A percentile compares a stretch with the other conserved stretches of the same genome.
Evolutionary conservation across 345 rosid genomes (phyloP).

Genomic region (Populus alba): DNA sequence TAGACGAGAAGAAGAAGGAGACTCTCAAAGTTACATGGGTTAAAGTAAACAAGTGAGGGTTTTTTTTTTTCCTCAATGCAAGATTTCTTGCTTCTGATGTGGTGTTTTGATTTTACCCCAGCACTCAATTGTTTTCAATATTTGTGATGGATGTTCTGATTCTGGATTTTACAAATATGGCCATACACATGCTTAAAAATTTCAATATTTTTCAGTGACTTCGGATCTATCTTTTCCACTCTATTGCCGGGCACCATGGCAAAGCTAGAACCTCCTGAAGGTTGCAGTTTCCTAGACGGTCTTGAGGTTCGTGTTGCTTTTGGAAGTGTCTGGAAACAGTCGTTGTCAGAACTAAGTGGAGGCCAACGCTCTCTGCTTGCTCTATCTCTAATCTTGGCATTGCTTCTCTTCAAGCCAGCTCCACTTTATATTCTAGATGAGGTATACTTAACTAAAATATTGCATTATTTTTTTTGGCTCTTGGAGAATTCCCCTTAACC

Average conservation of each 20-base stretch:
- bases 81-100: not conserved
- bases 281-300: constrained; percentile 83
- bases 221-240: constrained; percentile 91
- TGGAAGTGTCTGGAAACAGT: constrained; percentile 95
- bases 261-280: constrained; percentile 88
- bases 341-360: constrained; percentile 88
- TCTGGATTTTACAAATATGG: not conserved
- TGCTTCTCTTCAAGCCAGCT: constrained; percentile 97
- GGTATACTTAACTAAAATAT: constrained; percentile 37
- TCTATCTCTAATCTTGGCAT: constrained; percentile 84
- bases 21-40: constrained; percentile 92
- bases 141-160: constrained; percentile 4
- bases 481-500: not conserved
- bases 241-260: constrained; percentile 89
- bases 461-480: not conserved
- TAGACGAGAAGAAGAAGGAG: constrained; percentile 95
- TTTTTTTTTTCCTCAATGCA: not conserved
- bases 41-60: constrained; percentile 71
- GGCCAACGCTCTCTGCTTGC: constrained; percentile 96
- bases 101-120: not conserved
- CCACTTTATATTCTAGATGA: constrained; percentile 95
- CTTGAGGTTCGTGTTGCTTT: constrained; percentile 96
- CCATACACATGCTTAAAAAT: not conserved
- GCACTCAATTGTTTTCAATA: not conserved
- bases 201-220: constrained; percentile 51